Evolutionary conservation across 2,329 filamentous ascomycete species (phyloP), one percentile per base, ranked within the genome.

Genomic region (Trichothecium sympodiale): DNA sequence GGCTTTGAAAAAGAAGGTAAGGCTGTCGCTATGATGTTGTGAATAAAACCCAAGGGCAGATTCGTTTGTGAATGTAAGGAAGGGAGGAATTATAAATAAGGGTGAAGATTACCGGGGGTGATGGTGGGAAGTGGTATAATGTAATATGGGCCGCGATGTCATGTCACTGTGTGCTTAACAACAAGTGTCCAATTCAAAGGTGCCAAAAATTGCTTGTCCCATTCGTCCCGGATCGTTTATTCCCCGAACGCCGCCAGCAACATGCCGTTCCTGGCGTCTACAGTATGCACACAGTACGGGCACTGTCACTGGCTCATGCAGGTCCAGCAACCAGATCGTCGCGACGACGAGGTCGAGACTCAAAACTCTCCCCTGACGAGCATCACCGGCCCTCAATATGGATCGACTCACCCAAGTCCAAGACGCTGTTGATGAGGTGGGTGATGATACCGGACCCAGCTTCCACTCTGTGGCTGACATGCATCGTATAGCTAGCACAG

Each of bases 331-430:
- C 20, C 20, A 25, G 20, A 25, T 25, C 20, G 20, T 25, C 20
- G 20, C 29, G 16, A 30, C n/a, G n/a, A 13, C 6, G 6, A 30
- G 8, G 13, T 30, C n/a, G 16, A 30, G 8, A 30, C 6, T 20
- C 17, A 12, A n/a, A 5, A 34, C 16, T n/a, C 16, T 34, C 17
- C 15, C 13, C 25, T 34, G 8, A 23, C 31, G 31, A 14, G 5
- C 12, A 31, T 20, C 33, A 39, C 23, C 29, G 17, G 31, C n/a
- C 43, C 57, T 43, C 6, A 86, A 86, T 77, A 71, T 72, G 18
- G 85, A 93, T 53, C 69, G 80, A 42, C 69, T 93, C 39, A 89
- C 85, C 2, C 84, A 91, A 56, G 67, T 91, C 39, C 85, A 93
- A 59, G 83, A 91, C 62, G 80, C 83, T 57, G 74, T 89, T 41